phyloP scores from a whole-genome alignment of 2,329 filamentous ascomycete genomes.

The Magnaporthales sp. region DNA sequence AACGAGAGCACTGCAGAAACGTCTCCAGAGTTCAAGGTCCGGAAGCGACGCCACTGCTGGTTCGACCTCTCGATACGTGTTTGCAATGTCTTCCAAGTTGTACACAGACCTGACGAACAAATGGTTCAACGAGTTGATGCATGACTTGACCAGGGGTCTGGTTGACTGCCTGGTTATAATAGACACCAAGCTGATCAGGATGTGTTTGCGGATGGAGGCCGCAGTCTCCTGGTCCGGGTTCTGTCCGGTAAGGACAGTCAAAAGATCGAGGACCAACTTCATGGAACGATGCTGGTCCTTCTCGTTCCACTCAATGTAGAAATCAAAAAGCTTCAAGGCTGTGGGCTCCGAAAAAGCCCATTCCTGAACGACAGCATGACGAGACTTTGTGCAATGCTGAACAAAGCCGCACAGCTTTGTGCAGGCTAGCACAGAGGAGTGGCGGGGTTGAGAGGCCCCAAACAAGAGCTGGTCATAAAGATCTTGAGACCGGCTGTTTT shows the following conservation, averaged over 20 bases:
- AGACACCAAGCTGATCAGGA: slow-evolving; percentile 45
- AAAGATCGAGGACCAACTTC: slow-evolving; percentile 51
- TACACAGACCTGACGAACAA: slow-evolving; percentile 54
- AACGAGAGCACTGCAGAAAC: slow-evolving; percentile 24
- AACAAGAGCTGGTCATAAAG: slow-evolving; percentile 39
- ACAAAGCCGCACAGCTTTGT: slow-evolving; percentile 54
- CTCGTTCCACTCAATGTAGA: slow-evolving; percentile 60
- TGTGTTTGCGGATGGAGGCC: slow-evolving; percentile 28
- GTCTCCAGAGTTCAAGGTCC: slow-evolving; percentile 18
- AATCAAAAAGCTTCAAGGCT: slow-evolving; percentile 44
- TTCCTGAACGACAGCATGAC: slow-evolving; percentile 26
- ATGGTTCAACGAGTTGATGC: slow-evolving; percentile 58
- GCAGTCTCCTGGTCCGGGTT: slow-evolving; percentile 36
- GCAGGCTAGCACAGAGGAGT: slow-evolving; percentile 47
- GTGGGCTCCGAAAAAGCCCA: slow-evolving; percentile 45
- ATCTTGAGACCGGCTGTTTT: slow-evolving; percentile 1
- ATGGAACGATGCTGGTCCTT: slow-evolving; percentile 56
- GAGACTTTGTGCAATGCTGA: slow-evolving; percentile 47
- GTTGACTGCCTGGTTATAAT: slow-evolving; percentile 52
- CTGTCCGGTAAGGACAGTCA: slow-evolving; percentile 39
- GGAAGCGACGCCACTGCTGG: slow-evolving; percentile 14
- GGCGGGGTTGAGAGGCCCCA: slow-evolving; percentile 42
- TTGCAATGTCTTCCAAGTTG: slow-evolving; percentile 33
- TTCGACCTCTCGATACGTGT: slow-evolving; percentile 28
- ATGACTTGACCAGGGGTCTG: slow-evolving; percentile 59